Conservation (phyloP, 164 flowering plant species). For the Tetrastigma voinierianum region DNA sequence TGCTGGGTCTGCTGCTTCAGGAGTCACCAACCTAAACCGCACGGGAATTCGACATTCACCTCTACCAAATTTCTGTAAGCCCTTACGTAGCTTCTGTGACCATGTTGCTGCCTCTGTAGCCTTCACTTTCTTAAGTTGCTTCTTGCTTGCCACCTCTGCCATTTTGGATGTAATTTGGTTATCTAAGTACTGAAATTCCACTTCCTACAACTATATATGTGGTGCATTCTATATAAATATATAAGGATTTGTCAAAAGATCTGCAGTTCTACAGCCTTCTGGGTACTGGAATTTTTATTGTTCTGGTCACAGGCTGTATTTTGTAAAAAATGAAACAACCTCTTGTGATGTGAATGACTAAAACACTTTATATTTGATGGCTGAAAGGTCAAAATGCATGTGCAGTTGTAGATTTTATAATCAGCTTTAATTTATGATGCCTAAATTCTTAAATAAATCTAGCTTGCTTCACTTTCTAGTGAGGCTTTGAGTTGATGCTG, state of each 20-base stretch:
- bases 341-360: too few species aligned
- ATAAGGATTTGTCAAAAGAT: neutral
- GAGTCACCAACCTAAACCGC: slow-evolving; percentile 79
- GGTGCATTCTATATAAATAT: slow-evolving; percentile 1
- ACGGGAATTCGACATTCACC: slow-evolving; percentile 76
- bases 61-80: slow-evolving; percentile 84
- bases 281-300: neutral
- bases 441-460: too few species aligned
- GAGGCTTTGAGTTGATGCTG: too few species aligned
- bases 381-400: too few species aligned
- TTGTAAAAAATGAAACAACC: neutral
- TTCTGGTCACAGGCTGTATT: neutral
- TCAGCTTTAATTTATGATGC: too few species aligned
- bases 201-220: neutral
- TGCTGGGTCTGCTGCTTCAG: slow-evolving; percentile 90
- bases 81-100: slow-evolving; percentile 68
- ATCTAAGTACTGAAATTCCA: slow-evolving; percentile 36
- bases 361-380: too few species aligned
- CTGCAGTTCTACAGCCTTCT: neutral
- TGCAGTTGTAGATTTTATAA: too few species aligned
- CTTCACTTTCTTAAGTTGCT: slow-evolving; percentile 69
- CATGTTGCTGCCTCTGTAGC: slow-evolving; percentile 66
- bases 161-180: slow-evolving; percentile 71
- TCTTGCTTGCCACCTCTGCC: slow-evolving; percentile 62
- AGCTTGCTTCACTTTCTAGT: too few species aligned